Evolutionary conservation across 257 asterid genomes (phyloP), one percentile per base, ranked within the genome.

Genomic region (Rehmannia glutinosa): DNA sequence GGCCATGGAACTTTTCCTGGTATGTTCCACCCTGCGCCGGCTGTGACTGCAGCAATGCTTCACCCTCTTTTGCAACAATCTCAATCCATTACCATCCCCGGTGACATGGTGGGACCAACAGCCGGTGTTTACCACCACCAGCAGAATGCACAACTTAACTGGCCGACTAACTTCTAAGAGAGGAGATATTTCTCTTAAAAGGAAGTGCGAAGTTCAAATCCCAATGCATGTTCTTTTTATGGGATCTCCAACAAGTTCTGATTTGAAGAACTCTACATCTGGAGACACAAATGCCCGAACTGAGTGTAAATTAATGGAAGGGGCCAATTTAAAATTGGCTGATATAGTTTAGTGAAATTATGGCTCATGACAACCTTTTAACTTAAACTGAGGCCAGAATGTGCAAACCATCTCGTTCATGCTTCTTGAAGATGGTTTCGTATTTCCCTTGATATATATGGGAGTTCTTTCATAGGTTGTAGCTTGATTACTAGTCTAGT

Each of bases 11-110:
- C 82, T 62, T 79, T 75, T 33, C 69, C 87, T 17, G 71, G 82
- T 36, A 60, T 82, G 32, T 82, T 77, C 63, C 88, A 85, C 71
- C 87, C 83, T 7, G 79, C 75, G 46, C 86, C 70, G 54, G 86
- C 84, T 30, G 79, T 28, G 54, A 54, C 79, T 33, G 73, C 79
- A 23, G 50, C 86, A 59, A 62, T 78, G 11, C 73, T 82, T 60
- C 84, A 84, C 83, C 81, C 86, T 53, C 77, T 85, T 50, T 25
- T 78, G 73, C 91, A 82, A 43, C 91, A 82, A 50, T 66, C 84
- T 42, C 91, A 82, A 56, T 57, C 86, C 59, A 74, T 85, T 56
- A 75, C 81, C 13, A 80, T 71, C 62, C 77, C 84, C 12, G 74
- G 53, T 32, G 88, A 82, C 57, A 74, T 85, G 81, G 88, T 56